Evolutionary conservation across 352 stramenopile genomes (phyloP).

Genomic region (Plasmopara muralis): DNA sequence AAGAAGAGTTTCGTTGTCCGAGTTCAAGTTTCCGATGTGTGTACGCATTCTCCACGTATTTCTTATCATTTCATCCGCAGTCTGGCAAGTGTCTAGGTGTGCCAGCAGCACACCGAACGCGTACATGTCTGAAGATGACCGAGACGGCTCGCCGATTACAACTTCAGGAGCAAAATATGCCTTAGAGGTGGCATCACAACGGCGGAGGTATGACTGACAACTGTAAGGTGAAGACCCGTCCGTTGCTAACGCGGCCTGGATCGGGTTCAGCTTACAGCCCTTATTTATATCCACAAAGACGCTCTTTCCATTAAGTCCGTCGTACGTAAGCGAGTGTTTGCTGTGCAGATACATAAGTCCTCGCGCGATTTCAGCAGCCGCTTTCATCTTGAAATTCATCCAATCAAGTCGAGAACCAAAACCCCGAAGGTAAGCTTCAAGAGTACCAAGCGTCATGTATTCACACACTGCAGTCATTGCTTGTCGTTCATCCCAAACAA

Average conservation of each 20-base stretch:
- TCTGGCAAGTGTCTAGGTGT: slow-evolving; percentile 51
- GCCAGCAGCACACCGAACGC: slow-evolving; percentile 60
- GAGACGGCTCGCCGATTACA: slow-evolving; percentile 34
- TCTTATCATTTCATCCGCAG: slow-evolving; percentile 58
- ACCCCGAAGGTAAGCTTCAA: slow-evolving; percentile 47
- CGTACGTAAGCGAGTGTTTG: slow-evolving; percentile 65
- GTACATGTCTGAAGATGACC: slow-evolving; percentile 62
- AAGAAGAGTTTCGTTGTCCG: slow-evolving; percentile 26
- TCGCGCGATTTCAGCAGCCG: slow-evolving; percentile 51
- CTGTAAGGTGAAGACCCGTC: slow-evolving; percentile 27
- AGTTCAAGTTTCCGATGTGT: slow-evolving; percentile 22
- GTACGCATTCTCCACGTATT: slow-evolving; percentile 50
- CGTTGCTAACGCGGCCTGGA: slow-evolving; percentile 55
- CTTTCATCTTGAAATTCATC: slow-evolving; percentile 74
- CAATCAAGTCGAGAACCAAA: slow-evolving; percentile 43
- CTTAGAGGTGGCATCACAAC: slow-evolving; percentile 26
- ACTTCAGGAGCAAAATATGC: slow-evolving; percentile 55
- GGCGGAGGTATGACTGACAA: slow-evolving; percentile 22
- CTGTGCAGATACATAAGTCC: slow-evolving; percentile 75
- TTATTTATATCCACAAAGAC: slow-evolving; percentile 69
- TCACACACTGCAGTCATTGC: slow-evolving; percentile 63
- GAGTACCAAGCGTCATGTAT: slow-evolving; percentile 60
- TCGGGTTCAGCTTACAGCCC: slow-evolving; percentile 72
- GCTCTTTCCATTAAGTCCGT: slow-evolving; percentile 54
- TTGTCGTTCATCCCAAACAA: slow-evolving; percentile 56